phyloP scores from a whole-genome alignment of 441 rosid genomes.

The Pelargonium fulgidum region DNA sequence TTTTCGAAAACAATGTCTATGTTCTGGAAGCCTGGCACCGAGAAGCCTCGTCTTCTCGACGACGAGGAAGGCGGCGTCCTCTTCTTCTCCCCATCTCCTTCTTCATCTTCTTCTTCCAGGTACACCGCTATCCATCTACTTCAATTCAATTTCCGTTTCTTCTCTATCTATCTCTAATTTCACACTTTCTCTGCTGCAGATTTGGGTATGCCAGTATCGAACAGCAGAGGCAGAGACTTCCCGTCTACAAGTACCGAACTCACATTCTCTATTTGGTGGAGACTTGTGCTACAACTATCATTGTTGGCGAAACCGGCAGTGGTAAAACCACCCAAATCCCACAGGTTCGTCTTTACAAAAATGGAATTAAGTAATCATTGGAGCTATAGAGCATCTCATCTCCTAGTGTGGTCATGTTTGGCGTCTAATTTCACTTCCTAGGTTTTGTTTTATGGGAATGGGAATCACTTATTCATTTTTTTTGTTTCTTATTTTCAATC shows the following conservation, averaged over 20 bases:
- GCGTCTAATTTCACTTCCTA: background rate
- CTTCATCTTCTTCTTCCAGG: slow-evolving; percentile 42
- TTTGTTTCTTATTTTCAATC: background rate
- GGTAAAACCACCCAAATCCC: slow-evolving; percentile 98
- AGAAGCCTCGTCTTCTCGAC: slow-evolving; percentile 78
- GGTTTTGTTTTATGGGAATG: background rate
- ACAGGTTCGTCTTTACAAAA: slow-evolving; percentile 47
- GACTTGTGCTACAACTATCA: slow-evolving; percentile 73
- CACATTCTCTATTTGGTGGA: slow-evolving; percentile 79
- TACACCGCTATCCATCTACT: background rate
- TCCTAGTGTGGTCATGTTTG: background rate
- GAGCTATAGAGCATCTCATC: background rate
- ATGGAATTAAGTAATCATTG: slow-evolving; percentile 1
- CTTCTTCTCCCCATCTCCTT: slow-evolving; percentile 42
- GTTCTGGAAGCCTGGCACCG: slow-evolving; percentile 91
- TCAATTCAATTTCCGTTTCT: background rate
- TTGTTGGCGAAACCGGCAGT: slow-evolving; percentile 97
- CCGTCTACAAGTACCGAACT: slow-evolving; percentile 74
- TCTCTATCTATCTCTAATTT: background rate
- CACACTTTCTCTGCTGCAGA: slow-evolving; percentile 27
- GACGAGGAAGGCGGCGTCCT: slow-evolving; percentile 96
- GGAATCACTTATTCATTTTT: background rate
- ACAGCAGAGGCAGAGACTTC: slow-evolving; percentile 83
- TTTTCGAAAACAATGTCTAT: slow-evolving; percentile 38
- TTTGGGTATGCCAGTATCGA: slow-evolving; percentile 68